Evolutionary conservation across 208 protist genomes (phyloP), one percentile per base, ranked within the genome.

Genomic region (Acanthamoeba lugdunensis): DNA sequence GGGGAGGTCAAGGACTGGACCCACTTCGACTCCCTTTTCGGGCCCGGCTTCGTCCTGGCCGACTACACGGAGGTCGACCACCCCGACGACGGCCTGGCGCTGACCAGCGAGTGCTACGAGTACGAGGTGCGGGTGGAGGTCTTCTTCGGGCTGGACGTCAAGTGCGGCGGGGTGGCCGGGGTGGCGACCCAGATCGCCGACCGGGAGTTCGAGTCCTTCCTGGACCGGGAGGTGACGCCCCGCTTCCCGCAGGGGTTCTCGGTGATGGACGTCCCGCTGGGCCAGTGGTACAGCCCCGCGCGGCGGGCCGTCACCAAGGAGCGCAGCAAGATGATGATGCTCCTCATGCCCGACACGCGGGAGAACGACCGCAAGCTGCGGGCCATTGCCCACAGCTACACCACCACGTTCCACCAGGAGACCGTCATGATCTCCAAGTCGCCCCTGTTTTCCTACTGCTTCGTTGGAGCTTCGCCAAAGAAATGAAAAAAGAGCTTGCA

Each of bases 381-480:
- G 67, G 67, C 67, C 67, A 75, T 75, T 28, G 67, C 67, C 13
- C 67, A 75, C 67, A 75, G 67, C 67, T 75, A 75, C 67, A 75
- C 67, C 67, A 75, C 11, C 13, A 41, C 67, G 4, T 75, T 75
- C 67, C 67, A 75, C 28, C 67, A 75, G 67, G 67, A 75, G 25
- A 75, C 67, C 13, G n/a, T 75, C 28, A 75, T 75, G 67, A 75
- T 75, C 25, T 33, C 67, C 67, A 75, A 75, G 67, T 75, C 67
- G 28, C 67, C 67, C 14, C 23, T 75, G 9, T 75, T 75, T 28
- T 75, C 67, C 67, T 41, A 75, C 67, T 75, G 67, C 67, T 75
- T 75, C n/a, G 28, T 75, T 28, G 67, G 67, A n/a, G 23, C 67
- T 63, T 48, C 45, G 45, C 8, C 45, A 0, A 48, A 7, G 45